Conservation (phyloP, 352 stramenopile genomes). For the Halophytophthora polymorphica region DNA sequence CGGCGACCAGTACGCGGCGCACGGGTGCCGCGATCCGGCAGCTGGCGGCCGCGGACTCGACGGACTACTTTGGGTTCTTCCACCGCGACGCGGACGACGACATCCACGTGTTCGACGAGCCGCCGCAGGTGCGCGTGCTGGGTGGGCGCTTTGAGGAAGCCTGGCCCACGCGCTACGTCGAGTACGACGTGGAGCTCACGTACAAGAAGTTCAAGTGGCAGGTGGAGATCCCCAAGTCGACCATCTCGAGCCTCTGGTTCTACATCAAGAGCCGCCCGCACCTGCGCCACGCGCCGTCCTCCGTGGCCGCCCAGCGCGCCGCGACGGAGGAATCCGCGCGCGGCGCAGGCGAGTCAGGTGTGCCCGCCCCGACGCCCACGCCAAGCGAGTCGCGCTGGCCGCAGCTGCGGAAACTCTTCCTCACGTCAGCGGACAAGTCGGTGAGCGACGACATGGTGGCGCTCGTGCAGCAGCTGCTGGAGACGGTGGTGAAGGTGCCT, state of each 20-base stretch:
- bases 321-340: slow-evolving; percentile 20
- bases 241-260: slow-evolving; percentile 82
- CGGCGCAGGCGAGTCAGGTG: slow-evolving; percentile 17
- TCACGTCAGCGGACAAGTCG: slow-evolving; percentile 74
- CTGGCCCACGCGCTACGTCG: slow-evolving; percentile 79
- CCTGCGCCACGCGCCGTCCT: slow-evolving; percentile 35
- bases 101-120: slow-evolving; percentile 75
- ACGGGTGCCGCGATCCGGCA: slow-evolving; percentile 14
- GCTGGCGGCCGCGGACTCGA: slow-evolving; percentile 18
- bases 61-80: slow-evolving; percentile 47
- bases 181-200: slow-evolving; percentile 79
- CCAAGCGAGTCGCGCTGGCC: slow-evolving; percentile 36
- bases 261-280: slow-evolving; percentile 83
- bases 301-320: slow-evolving; percentile 11
- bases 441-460: slow-evolving; percentile 71
- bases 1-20: slow-evolving; percentile 32
- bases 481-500: slow-evolving; percentile 62
- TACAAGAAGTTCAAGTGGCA: slow-evolving; percentile 84
- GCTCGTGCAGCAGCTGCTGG: slow-evolving; percentile 73
- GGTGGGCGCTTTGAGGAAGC: slow-evolving; percentile 67
- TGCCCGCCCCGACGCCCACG: slow-evolving; percentile 16
- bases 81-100: slow-evolving; percentile 58
- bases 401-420: slow-evolving; percentile 77
- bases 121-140: slow-evolving; percentile 56
- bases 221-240: slow-evolving; percentile 82